These are phyloP conservation scores for Recurvomyces mirabilis DNA, from an alignment of 495 filamentous ascomycete species.

Conservation along the genomic window DNA sequence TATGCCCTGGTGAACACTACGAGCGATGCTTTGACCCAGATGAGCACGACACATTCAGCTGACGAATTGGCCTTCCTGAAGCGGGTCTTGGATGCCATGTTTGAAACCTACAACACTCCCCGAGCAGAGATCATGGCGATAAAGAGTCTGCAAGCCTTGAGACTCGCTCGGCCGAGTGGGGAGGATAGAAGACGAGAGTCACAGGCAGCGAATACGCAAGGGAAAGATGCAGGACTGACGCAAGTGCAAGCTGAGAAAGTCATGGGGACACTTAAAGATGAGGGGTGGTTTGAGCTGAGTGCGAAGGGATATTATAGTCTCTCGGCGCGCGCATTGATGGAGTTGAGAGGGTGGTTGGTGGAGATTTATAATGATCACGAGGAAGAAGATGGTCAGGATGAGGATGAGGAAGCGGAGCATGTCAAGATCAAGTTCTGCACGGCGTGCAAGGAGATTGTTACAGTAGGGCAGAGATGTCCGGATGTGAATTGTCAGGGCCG, in stretches of 20 bases:
- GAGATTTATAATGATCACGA: slow-evolving; percentile 69
- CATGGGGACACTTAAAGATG: slow-evolving; percentile 55
- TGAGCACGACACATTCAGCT: slow-evolving; percentile 66
- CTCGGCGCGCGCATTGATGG: slow-evolving; percentile 66
- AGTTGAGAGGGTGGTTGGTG: slow-evolving; percentile 70
- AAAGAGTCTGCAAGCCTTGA: slow-evolving; percentile 62
- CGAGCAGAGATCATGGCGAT: slow-evolving; percentile 71
- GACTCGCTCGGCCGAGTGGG: slow-evolving; percentile 38
- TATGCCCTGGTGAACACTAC: slow-evolving; percentile 84
- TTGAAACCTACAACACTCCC: slow-evolving; percentile 68
- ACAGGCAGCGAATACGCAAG: slow-evolving; percentile 28
- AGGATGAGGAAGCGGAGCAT: slow-evolving; percentile 29
- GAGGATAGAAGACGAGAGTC: slow-evolving; percentile 24
- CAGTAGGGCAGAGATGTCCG: slow-evolving; percentile 70
- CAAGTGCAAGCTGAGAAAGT: slow-evolving; percentile 65
- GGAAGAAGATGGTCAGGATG: slow-evolving; percentile 41
- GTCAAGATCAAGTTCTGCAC: slow-evolving; percentile 74
- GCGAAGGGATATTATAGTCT: slow-evolving; percentile 60
- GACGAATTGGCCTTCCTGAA: slow-evolving; percentile 90
- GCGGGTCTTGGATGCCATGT: slow-evolving; percentile 82
- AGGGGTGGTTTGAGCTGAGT: slow-evolving; percentile 77
- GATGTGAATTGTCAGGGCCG: slow-evolving; percentile 55
- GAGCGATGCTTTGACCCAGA: slow-evolving; percentile 69
- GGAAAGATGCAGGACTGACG: slow-evolving; percentile 56
- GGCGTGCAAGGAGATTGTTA: slow-evolving; percentile 85